Evolutionary conservation across 495 filamentous ascomycete species (phyloP), one percentile per base, ranked within the genome.

Genomic region (Hypoxylon fuscum): DNA sequence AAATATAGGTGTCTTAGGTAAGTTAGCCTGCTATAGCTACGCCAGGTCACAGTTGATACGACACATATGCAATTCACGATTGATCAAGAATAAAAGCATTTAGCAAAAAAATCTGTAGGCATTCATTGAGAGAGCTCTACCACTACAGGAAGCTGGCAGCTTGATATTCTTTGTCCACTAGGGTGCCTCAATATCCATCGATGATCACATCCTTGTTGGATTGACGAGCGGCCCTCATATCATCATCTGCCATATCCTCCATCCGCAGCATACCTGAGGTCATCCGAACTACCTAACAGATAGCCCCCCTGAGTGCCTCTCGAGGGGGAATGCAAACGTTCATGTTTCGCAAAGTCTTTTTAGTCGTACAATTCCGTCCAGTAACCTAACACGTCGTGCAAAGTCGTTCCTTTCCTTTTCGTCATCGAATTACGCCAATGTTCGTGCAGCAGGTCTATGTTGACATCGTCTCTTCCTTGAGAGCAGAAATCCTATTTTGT

Each of bases 381-480:
- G 48, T 58, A 58, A 56, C 55, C 69, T 60, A 70, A 68, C 53
- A 25, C 48, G 44, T 62, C 55, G 58, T 43, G 49, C 25, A 60
- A 56, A 68, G 40, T 52, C 21, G 25, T 55, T 66, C 46, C 58
- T 63, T 62, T 73, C 75, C 72, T 55, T 72, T 27, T 27, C 25
- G 25, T 27, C 8, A 66, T 74, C 74, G 71, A 74, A 72, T 76
- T 76, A 76, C 72, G 73, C 68, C 68, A 49, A 68, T 73, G 66
- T 71, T 72, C 66, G 73, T 72, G 71, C 66, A 63, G 68, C 56
- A 71, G 44, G 53, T 75, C 72, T 77, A 72, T 74, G 68, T 76
- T 66, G 71, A 69, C 4, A 27, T 27, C 25, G 8, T 27, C 25
- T 74, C 69, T 73, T 68, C 65, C 46, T 63, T 59, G 44, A 58